Evolutionary conservation across 805 yeast species (phyloP), one percentile per base, ranked within the genome.

Genomic region (Zygotorulaspora sp.): DNA sequence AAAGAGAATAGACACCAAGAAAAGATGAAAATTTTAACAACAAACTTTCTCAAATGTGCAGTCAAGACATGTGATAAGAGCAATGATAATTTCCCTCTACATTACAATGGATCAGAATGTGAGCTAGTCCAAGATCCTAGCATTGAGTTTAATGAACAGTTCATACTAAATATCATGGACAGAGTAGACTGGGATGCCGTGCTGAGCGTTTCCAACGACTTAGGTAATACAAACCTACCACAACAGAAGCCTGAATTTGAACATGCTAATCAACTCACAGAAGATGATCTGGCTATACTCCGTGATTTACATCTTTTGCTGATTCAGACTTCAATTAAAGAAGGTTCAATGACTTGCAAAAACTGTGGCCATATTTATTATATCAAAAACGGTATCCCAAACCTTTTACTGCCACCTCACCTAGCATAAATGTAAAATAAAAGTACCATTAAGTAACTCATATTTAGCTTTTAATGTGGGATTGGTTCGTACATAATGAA

Each of bases 11-110:
- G n/a, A n/a, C n/a, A n/a, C n/a, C 25, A 11, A 12, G 14, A n/a
- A 12, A 30, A 11, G 20, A 90, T 90, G 98, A 90, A 92, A 66
- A 78, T 90, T 54, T 68, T 92, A 18, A 90, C 98, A n/a, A 85
- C 97, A 9, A 92, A 92, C 63, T 92, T 92, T 63, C 95, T 92
- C 45, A 87, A 83, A 59, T 92, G 98, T 64, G 88, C 97, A 0
- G 83, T 87, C 44, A 80, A 82, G 55, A 53, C 78, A 2, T 92
- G 98, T 57, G 87, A 81, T 30, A 66, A 78, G 10, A 74, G 90
- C 5, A 74, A 75, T 10, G 76, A 78, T 5, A 77, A 94, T 13
- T 92, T 88, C 58, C 98, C 98, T 2, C 71, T 92, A 40, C 70
- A 71, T 43, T 90, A 73, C 58, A 61, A 71, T 39, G 53, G 55